Percentiles rank a stretch among this genome's conserved stretches.
Conservation (phyloP, 768 basidiomycete species). For the Boletellus ananiceps region DNA sequence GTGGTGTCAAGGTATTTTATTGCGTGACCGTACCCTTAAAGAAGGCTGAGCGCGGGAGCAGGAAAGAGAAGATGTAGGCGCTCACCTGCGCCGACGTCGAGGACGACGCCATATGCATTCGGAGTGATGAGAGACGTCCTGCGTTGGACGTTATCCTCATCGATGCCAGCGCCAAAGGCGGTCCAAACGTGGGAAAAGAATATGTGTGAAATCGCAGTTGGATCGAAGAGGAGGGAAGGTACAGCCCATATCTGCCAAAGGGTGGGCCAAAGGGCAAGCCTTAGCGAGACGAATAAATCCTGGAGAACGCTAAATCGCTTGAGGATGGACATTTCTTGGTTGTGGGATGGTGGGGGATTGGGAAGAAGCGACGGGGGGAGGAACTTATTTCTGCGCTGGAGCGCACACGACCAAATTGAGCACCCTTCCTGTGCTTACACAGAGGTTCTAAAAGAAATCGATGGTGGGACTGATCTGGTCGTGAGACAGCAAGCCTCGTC, state of each 20-base stretch:
- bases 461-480: no score
- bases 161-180: conserved; percentile 43
- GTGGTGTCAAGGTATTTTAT: conserved; percentile 53
- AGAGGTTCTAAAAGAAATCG: no score
- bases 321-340: conserved; percentile 13
- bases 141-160: conserved; percentile 36
- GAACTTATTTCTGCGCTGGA: no score
- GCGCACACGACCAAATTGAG: no score
- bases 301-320: conserved; percentile 33
- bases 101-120: conserved; percentile 54
- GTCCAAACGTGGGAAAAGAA: conserved; percentile 62
- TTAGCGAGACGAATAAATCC: conserved; percentile 40
- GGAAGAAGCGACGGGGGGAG: no score
- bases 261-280: conserved; percentile 43
- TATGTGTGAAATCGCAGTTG: conserved; percentile 42
- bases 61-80: not conserved
- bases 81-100: conserved; percentile 67
- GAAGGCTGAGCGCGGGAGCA: not conserved
- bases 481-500: no score
- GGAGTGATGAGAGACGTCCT: conserved; percentile 50
- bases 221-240: conserved; percentile 46
- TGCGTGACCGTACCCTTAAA: conserved; percentile 60
- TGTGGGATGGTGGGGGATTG: no score
- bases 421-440: no score
- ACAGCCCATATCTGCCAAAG: conserved; percentile 34